phyloP scores from a whole-genome alignment of 129 eudicot species.

The Lactuca saligna region DNA sequence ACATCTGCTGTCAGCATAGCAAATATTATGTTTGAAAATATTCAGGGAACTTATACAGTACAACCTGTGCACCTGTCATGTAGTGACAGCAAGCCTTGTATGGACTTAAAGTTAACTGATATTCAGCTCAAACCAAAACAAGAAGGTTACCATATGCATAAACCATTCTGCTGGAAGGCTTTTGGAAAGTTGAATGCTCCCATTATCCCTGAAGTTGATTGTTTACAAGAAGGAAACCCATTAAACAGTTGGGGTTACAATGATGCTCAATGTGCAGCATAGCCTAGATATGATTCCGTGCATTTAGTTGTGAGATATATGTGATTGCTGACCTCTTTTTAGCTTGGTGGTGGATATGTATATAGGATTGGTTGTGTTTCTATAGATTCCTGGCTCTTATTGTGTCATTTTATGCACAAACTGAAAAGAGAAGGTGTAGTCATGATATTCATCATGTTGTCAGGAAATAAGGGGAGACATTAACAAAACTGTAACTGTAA shows the following conservation, averaged over 20 bases:
- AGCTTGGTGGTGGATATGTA: slow-evolving; percentile 26
- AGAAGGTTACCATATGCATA: slow-evolving; percentile 43
- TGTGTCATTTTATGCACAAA: slow-evolving; percentile 15
- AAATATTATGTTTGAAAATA: slow-evolving; percentile 55
- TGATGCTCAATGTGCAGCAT: slow-evolving; percentile 48
- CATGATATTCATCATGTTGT: slow-evolving; percentile 8
- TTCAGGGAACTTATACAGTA: slow-evolving; percentile 78
- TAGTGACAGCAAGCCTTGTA: slow-evolving; percentile 79
- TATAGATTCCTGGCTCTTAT: neutral
- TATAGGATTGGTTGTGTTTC: slow-evolving; percentile 4
- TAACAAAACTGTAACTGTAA: neutral
- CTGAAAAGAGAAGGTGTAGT: neutral
- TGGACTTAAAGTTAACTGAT: slow-evolving; percentile 49
- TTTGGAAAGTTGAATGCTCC: slow-evolving; percentile 62
- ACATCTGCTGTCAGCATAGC: slow-evolving; percentile 73
- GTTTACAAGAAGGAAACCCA: slow-evolving; percentile 60
- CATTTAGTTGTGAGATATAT: slow-evolving; percentile 38
- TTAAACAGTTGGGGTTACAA: slow-evolving; percentile 40
- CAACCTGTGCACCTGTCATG: slow-evolving; percentile 85
- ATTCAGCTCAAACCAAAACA: slow-evolving; percentile 58
- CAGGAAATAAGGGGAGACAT: neutral
- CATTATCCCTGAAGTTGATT: slow-evolving; percentile 58
- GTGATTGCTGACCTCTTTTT: slow-evolving; percentile 39
- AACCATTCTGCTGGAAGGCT: slow-evolving; percentile 82
- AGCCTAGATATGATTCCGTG: slow-evolving; percentile 18